phyloP scores from a whole-genome alignment of 2,329 filamentous ascomycete species.

The Zasmidium angulare region DNA sequence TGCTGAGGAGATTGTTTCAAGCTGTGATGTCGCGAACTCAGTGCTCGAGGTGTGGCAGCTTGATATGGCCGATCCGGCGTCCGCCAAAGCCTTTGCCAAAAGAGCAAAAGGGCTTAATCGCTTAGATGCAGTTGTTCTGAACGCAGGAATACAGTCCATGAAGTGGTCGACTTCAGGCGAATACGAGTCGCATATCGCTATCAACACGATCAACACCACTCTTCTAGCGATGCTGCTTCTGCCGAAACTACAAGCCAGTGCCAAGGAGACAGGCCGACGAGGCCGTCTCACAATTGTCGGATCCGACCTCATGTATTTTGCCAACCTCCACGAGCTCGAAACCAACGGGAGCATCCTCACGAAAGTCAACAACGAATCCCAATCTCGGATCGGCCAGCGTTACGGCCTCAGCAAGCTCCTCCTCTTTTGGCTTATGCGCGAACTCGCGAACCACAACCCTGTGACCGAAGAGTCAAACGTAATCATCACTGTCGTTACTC shows the following conservation, averaged over 20 bases:
- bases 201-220: conserved; percentile 54
- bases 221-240: conserved; percentile 49
- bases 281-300: conserved; percentile 35
- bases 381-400: conserved; percentile 16
- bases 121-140: conserved; percentile 38
- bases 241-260: conserved; percentile 50
- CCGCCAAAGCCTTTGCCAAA: conserved; percentile 31
- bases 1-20: conserved; percentile 34
- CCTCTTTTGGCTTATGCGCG: conserved; percentile 29
- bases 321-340: conserved; percentile 30
- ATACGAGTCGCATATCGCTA: conserved; percentile 49
- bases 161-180: conserved; percentile 36
- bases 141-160: conserved; percentile 27
- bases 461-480: conserved; percentile 28
- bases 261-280: conserved; percentile 24
- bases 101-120: conserved; percentile 28
- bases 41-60: conserved; percentile 44
- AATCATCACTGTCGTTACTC: conserved; percentile 36
- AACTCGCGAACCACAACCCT: conserved; percentile 26
- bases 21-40: conserved; percentile 20
- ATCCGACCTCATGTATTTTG: conserved; percentile 34
- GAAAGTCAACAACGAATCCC: conserved; percentile 7
- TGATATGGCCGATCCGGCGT: conserved; percentile 38
- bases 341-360: conserved; percentile 33
- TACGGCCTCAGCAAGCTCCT: conserved; percentile 36